Conservation (phyloP, 1,284 basidiomycete species). For the Porodaedalea pini region DNA sequence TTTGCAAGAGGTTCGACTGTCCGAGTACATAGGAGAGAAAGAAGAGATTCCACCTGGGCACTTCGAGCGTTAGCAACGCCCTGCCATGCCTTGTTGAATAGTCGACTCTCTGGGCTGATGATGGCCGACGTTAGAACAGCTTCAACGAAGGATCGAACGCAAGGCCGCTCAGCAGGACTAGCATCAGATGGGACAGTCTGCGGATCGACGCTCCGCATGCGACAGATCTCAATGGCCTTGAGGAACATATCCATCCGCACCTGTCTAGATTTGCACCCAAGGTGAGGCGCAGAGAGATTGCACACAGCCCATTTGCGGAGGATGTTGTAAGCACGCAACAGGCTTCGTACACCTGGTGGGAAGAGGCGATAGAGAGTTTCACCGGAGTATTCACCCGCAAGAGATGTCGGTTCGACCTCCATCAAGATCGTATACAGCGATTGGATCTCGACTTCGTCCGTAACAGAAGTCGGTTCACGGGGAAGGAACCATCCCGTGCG, state of each 20-base stretch:
- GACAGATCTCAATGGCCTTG: slow-evolving; percentile 65
- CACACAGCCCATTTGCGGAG: slow-evolving; percentile 74
- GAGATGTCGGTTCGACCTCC: slow-evolving; percentile 64
- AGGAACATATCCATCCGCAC: slow-evolving; percentile 67
- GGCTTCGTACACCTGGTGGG: slow-evolving; percentile 68
- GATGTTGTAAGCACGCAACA: slow-evolving; percentile 68
- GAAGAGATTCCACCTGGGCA: slow-evolving; percentile 56
- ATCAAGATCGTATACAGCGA: slow-evolving; percentile 67
- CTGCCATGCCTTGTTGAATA: slow-evolving; percentile 70
- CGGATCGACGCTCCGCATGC: slow-evolving; percentile 47
- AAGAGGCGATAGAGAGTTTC: slow-evolving; percentile 68
- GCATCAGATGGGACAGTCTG: slow-evolving; percentile 30
- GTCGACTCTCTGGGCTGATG: slow-evolving; percentile 68
- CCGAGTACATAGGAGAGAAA: slow-evolving; percentile 51
- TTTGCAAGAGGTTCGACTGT: slow-evolving; percentile 41
- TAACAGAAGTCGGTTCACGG: slow-evolving; percentile 47
- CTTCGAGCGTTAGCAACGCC: slow-evolving; percentile 58
- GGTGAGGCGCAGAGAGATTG: slow-evolving; percentile 56
- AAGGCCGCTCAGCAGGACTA: slow-evolving; percentile 43
- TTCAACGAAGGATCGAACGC: slow-evolving; percentile 74
- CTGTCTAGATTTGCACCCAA: slow-evolving; percentile 63
- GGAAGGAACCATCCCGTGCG: slow-evolving; percentile 70
- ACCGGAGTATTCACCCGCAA: slow-evolving; percentile 65
- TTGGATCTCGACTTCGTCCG: slow-evolving; percentile 69
- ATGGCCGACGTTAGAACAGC: slow-evolving; percentile 66